Conservation (phyloP, 2,329 filamentous ascomycete species). For the Fusarium cyanostomum region DNA sequence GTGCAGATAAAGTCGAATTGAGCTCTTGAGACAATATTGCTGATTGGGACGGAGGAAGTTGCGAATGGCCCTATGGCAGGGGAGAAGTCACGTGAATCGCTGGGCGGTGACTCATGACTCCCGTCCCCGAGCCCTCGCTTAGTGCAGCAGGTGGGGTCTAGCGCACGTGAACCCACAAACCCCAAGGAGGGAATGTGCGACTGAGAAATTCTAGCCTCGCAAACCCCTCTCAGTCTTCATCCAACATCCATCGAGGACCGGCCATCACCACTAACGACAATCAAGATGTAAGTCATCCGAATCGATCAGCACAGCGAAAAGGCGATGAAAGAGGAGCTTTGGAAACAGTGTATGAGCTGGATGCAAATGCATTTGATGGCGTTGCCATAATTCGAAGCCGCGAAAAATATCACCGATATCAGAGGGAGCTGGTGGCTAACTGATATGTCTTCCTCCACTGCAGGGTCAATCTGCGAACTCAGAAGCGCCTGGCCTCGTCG, state of each 20-base stretch:
- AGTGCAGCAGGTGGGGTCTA: slow-evolving; percentile 44
- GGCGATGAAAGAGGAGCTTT: slow-evolving; percentile 21
- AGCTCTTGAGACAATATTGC: neutral
- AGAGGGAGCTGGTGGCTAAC: slow-evolving; percentile 44
- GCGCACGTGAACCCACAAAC: slow-evolving; percentile 57
- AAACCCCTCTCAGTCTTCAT: slow-evolving; percentile 54
- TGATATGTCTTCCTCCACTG: slow-evolving; percentile 29
- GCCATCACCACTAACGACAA: slow-evolving; percentile 54
- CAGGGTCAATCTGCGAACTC: slow-evolving; percentile 99
- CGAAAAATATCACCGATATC: slow-evolving; percentile 13
- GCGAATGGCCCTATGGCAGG: slow-evolving; percentile 7
- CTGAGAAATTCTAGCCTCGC: slow-evolving; percentile 53
- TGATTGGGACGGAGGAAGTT: slow-evolving; percentile 2
- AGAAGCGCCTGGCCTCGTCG: slow-evolving; percentile 99
- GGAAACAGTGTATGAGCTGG: slow-evolving; percentile 20
- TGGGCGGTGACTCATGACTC: slow-evolving; percentile 41
- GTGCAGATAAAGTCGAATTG: slow-evolving; percentile 2
- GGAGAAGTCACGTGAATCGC: slow-evolving; percentile 37
- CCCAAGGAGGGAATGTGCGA: slow-evolving; percentile 48
- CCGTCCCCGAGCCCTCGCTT: slow-evolving; percentile 55
- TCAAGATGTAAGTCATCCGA: slow-evolving; percentile 56
- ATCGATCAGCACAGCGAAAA: slow-evolving; percentile 29
- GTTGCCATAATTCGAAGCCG: slow-evolving; percentile 19
- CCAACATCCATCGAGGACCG: slow-evolving; percentile 52
- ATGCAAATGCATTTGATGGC: slow-evolving; percentile 33